These are phyloP conservation scores for Salix brachista DNA, from an alignment of 345 rosid genomes.

Conservation along the genomic window DNA sequence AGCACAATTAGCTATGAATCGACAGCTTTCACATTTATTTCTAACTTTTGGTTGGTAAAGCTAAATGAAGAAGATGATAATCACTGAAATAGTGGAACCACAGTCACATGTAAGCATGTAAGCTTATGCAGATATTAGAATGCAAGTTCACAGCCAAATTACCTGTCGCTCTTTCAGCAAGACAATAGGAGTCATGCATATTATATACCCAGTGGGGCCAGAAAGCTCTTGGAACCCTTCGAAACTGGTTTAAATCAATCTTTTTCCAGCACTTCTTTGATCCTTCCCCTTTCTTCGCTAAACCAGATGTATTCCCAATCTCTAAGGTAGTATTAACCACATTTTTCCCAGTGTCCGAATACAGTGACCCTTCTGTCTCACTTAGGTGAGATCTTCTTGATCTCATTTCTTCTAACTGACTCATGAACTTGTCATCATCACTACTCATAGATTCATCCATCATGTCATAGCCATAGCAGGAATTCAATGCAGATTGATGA, in stretches of 20 bases:
- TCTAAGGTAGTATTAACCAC: constrained; percentile 21
- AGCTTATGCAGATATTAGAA: background rate
- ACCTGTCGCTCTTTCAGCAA: constrained; percentile 92
- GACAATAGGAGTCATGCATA: constrained; percentile 81
- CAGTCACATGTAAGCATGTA: background rate
- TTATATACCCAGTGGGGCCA: constrained; percentile 86
- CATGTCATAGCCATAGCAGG: constrained; percentile 31
- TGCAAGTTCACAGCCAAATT: constrained; percentile 8
- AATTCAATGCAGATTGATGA: constrained; percentile 57
- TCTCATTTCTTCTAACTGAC: constrained; percentile 37
- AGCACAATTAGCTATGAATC: background rate
- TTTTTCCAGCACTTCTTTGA: constrained; percentile 25
- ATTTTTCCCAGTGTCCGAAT: constrained; percentile 26
- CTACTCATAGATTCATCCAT: constrained; percentile 64
- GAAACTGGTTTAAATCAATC: constrained; percentile 39
- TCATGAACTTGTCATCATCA: constrained; percentile 47
- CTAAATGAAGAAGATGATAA: background rate
- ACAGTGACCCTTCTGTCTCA: constrained; percentile 27
- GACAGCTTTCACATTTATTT: background rate
- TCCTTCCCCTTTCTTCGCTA: constrained; percentile 28
- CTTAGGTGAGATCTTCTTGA: constrained; percentile 21
- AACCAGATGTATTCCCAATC: constrained; percentile 27
- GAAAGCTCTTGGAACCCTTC: constrained; percentile 55
- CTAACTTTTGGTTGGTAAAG: background rate
- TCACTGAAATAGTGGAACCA: background rate